These are phyloP conservation scores for Neonectria magnoliae DNA, from an alignment of 2,329 filamentous ascomycete species.

Conservation along the genomic window DNA sequence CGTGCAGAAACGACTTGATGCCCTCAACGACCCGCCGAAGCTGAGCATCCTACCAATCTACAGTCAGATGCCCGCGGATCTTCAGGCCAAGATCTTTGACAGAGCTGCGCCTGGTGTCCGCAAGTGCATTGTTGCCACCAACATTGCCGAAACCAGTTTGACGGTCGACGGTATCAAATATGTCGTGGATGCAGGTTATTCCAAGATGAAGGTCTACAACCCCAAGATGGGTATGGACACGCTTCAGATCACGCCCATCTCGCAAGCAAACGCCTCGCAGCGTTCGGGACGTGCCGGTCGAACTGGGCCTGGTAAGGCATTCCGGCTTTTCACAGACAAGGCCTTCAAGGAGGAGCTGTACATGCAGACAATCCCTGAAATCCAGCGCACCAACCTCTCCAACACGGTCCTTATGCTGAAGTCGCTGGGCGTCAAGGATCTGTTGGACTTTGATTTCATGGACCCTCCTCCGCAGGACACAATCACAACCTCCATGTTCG, in stretches of 20 bases:
- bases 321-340: constrained; percentile 91
- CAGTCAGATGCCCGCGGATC: constrained; percentile 98
- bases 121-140: constrained; percentile 98
- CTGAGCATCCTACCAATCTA: constrained; percentile 96
- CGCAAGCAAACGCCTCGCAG: constrained; percentile 94
- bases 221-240: constrained; percentile 99
- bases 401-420: constrained; percentile 96
- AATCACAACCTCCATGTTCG: constrained; percentile 96
- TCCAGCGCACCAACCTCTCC: constrained; percentile 93
- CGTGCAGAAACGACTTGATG: constrained; percentile 84
- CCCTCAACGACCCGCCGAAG: constrained; percentile 93
- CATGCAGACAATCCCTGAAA: constrained; percentile 95
- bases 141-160: constrained; percentile 97
- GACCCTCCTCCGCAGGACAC: constrained; percentile 98
- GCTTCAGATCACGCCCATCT: constrained; percentile 96
- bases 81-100: constrained; percentile 98
- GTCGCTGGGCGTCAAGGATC: constrained; percentile 90
- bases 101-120: constrained; percentile 87
- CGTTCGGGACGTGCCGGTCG: constrained; percentile 92
- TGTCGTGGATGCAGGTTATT: constrained; percentile 95
- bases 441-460: constrained; percentile 99
- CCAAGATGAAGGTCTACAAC: constrained; percentile 98
- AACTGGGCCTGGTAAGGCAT: constrained; percentile 95
- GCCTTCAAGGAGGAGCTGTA: constrained; percentile 97
- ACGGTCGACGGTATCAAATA: constrained; percentile 99